These are phyloP conservation scores for Crithidia bombi DNA, from an alignment of 208 protist species.

Conservation along the genomic window DNA sequence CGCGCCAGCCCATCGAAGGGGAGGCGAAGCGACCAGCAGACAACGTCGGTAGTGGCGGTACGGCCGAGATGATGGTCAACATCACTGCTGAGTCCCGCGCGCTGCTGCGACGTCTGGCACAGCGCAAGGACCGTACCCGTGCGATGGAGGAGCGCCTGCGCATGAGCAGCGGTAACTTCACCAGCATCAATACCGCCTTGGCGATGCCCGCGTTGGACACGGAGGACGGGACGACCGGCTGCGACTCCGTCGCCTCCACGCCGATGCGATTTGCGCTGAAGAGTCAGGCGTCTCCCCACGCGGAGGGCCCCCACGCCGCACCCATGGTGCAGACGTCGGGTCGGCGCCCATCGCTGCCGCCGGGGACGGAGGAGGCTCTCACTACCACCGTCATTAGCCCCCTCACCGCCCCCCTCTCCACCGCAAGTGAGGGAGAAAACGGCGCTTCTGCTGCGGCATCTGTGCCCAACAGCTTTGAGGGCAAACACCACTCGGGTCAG, in stretches of 20 bases:
- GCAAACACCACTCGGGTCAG: not conserved
- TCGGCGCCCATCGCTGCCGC: not conserved
- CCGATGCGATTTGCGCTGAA: constrained; percentile 11
- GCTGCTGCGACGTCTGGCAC: constrained; percentile 32
- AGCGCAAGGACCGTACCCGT: constrained; percentile 28
- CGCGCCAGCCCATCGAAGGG: not conserved
- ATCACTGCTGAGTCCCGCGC: constrained; percentile 19
- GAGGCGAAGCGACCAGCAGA: not conserved
- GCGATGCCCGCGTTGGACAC: not conserved
- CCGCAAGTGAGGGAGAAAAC: too few relatives aligned
- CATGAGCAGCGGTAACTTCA: constrained; percentile 15
- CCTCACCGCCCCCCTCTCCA: not conserved
- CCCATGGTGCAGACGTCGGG: not conserved
- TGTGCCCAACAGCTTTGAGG: not conserved
- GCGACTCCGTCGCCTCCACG: constrained; percentile 4
- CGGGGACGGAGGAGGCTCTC: not conserved
- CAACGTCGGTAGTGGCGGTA: not conserved
- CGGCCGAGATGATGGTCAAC: not conserved
- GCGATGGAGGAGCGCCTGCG: constrained; percentile 33
- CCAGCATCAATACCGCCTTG: constrained; percentile 2
- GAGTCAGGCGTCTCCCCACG: not conserved
- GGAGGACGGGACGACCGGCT: not conserved
- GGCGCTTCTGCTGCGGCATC: not conserved
- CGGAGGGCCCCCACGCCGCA: not conserved
- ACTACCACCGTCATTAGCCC: not conserved